A percentile compares a stretch with the other conserved stretches of the same genome.
phyloP scores from a whole-genome alignment of 805 yeast genomes.

The Tetrapisispora pingtungensis region DNA sequence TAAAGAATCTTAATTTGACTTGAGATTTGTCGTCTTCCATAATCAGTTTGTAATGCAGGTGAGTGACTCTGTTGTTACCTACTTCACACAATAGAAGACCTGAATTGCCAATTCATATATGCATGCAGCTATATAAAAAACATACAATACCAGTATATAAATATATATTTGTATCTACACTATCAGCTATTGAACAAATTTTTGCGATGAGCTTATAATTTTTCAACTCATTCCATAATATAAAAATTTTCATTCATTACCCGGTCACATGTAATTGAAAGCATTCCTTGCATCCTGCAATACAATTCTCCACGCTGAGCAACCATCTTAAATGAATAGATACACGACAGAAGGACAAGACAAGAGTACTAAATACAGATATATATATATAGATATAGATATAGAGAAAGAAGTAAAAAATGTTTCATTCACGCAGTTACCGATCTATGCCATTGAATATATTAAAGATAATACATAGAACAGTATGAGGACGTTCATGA shows the following conservation, averaged over 20 bases:
- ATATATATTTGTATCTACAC: too few species aligned
- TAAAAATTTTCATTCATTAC: neutral
- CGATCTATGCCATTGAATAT: slow-evolving; percentile 18
- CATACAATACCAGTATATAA: too few species aligned
- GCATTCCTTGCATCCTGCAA: too few species aligned
- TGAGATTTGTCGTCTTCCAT: slow-evolving; percentile 40
- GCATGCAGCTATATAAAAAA: too few species aligned
- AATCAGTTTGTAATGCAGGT: too few species aligned
- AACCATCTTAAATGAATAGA: too few species aligned
- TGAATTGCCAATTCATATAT: too few species aligned
- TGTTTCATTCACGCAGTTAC: slow-evolving; percentile 27
- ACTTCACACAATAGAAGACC: too few species aligned
- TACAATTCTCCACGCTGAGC: too few species aligned
- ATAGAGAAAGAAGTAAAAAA: too few species aligned
- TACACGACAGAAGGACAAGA: too few species aligned
- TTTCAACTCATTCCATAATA: slow-evolving; percentile 3
- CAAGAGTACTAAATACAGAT: neutral
- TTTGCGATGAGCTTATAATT: slow-evolving; percentile 13
- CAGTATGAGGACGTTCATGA: slow-evolving; percentile 5
- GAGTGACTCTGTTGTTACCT: too few species aligned
- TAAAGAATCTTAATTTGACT: slow-evolving; percentile 71
- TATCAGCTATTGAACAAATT: neutral
- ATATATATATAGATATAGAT: neutral
- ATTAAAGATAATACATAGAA: slow-evolving; percentile 5
- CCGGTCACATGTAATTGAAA: neutral